Percentiles rank a stretch among this genome's conserved stretches.
Conservation (phyloP, 1,284 basidiomycete species). For the Heterobasidion annosum region DNA sequence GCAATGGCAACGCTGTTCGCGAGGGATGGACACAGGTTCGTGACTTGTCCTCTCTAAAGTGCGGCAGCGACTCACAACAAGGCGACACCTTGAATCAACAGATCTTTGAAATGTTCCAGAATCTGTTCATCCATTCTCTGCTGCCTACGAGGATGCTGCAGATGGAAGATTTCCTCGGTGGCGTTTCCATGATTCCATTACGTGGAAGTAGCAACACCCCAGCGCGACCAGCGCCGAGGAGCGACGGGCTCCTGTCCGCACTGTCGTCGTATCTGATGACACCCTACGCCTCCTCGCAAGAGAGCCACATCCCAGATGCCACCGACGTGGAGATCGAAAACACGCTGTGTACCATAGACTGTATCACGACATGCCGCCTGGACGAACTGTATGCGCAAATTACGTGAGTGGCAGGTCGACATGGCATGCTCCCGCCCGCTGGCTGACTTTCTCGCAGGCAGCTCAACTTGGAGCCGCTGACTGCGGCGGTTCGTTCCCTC, state of each 20-base stretch:
- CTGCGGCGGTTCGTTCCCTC: slow-evolving; percentile 80
- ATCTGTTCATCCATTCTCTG: slow-evolving; percentile 89
- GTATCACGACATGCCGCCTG: slow-evolving; percentile 87
- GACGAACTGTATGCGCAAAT: slow-evolving; percentile 94
- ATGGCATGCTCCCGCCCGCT: slow-evolving; percentile 1
- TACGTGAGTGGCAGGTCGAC: slow-evolving; percentile 44
- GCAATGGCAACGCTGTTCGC: slow-evolving; percentile 90
- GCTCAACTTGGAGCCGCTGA: slow-evolving; percentile 69
- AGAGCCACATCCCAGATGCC: slow-evolving; percentile 71
- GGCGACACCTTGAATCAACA: slow-evolving; percentile 17
- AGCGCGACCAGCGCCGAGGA: slow-evolving; percentile 53
- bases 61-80: neutral
- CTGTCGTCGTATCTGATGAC: slow-evolving; percentile 96
- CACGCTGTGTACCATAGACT: slow-evolving; percentile 92
- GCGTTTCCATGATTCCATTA: slow-evolving; percentile 82
- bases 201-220: slow-evolving; percentile 55
- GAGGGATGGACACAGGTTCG: slow-evolving; percentile 87
- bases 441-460: slow-evolving; percentile 35
- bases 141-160: slow-evolving; percentile 85
- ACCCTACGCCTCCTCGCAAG: slow-evolving; percentile 72
- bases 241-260: slow-evolving; percentile 88
- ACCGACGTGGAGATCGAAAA: slow-evolving; percentile 90
- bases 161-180: slow-evolving; percentile 95
- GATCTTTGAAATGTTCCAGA: slow-evolving; percentile 99
- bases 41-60: slow-evolving; percentile 8